Conservation (phyloP, 768 basidiomycete species). For the Hypholoma fasciculare region DNA sequence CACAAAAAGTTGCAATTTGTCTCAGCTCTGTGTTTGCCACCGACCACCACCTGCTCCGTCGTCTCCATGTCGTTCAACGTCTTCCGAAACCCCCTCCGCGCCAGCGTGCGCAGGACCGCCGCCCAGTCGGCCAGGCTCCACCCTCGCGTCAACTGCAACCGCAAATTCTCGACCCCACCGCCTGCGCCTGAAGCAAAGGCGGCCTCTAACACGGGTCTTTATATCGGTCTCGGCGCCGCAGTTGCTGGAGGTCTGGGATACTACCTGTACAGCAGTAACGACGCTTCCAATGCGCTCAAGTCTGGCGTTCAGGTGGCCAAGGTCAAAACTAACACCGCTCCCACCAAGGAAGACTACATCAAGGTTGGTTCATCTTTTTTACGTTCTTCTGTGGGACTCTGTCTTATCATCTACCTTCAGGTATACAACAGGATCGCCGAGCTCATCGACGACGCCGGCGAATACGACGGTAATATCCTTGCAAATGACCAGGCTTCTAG, state of each 20-base stretch:
- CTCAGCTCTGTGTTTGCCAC: slow-evolving; percentile 15
- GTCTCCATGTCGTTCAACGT: slow-evolving; percentile 55
- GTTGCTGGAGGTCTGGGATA: slow-evolving; percentile 59
- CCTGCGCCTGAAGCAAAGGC: slow-evolving; percentile 43
- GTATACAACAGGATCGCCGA: slow-evolving; percentile 92
- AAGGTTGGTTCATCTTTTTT: slow-evolving; percentile 50
- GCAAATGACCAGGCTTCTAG: slow-evolving; percentile 8
- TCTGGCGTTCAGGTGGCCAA: slow-evolving; percentile 64
- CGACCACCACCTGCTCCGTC: slow-evolving; percentile 11
- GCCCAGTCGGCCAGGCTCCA: slow-evolving; percentile 21
- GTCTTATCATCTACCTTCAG: slow-evolving; percentile 30
- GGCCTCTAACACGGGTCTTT: slow-evolving; percentile 59
- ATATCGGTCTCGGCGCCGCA: slow-evolving; percentile 60
- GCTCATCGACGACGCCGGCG: slow-evolving; percentile 68
- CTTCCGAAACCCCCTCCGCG: slow-evolving; percentile 52
- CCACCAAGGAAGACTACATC: slow-evolving; percentile 85
- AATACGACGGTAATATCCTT: slow-evolving; percentile 76
- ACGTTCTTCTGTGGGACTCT: neutral
- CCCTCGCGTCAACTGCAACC: slow-evolving; percentile 43
- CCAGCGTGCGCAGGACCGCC: slow-evolving; percentile 41
- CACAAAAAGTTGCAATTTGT: slow-evolving; percentile 7
- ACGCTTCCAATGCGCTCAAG: slow-evolving; percentile 55
- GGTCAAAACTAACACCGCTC: slow-evolving; percentile 67
- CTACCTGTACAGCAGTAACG: slow-evolving; percentile 61
- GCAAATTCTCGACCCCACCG: slow-evolving; percentile 59